Evolutionary conservation across 805 yeast species (phyloP).

Genomic region (Metschnikowia peoriensis): DNA sequence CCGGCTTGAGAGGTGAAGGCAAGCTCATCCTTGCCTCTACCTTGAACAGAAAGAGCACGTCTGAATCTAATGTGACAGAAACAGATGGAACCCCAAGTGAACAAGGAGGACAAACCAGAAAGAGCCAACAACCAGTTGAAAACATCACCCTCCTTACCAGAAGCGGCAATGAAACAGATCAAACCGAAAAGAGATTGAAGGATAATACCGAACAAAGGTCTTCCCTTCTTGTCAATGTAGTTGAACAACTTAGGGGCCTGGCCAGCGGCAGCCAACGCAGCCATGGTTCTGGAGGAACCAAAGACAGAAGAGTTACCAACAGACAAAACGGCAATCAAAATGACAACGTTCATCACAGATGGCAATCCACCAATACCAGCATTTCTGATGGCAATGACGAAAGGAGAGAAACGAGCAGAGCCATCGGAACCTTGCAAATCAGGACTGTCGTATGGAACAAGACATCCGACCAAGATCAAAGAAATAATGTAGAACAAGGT

Average conservation of each 20-base stretch:
- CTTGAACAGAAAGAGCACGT: conserved; percentile 22
- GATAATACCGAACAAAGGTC: conserved; percentile 40
- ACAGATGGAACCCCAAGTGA: conserved; percentile 30
- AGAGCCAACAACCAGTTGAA: conserved; percentile 29
- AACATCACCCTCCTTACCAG: conserved; percentile 21
- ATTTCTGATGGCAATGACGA: conserved; percentile 64
- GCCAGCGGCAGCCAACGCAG: conserved; percentile 68
- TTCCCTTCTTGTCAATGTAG: conserved; percentile 41
- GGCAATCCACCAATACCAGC: conserved; percentile 67
- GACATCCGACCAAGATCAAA: conserved; percentile 38
- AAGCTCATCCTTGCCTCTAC: conserved; percentile 39
- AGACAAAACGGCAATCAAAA: conserved; percentile 67
- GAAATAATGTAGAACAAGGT: conserved; percentile 54
- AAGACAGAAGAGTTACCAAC: conserved; percentile 76
- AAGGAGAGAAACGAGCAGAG: conserved; percentile 59
- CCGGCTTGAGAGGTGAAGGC: conserved; percentile 55
- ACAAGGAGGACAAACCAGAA: conserved; percentile 26
- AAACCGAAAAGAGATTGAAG: conserved; percentile 48
- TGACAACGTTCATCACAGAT: conserved; percentile 71
- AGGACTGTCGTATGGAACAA: conserved; percentile 51
- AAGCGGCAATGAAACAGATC: conserved; percentile 57
- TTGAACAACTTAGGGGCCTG: conserved; percentile 55
- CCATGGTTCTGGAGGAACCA: conserved; percentile 70
- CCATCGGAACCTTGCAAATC: conserved; percentile 53
- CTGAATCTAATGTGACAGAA: conserved; percentile 27